Base-by-base conservation (phyloP, 108 stramenopile genomes). In the Cyclotella cryptica region DNA sequence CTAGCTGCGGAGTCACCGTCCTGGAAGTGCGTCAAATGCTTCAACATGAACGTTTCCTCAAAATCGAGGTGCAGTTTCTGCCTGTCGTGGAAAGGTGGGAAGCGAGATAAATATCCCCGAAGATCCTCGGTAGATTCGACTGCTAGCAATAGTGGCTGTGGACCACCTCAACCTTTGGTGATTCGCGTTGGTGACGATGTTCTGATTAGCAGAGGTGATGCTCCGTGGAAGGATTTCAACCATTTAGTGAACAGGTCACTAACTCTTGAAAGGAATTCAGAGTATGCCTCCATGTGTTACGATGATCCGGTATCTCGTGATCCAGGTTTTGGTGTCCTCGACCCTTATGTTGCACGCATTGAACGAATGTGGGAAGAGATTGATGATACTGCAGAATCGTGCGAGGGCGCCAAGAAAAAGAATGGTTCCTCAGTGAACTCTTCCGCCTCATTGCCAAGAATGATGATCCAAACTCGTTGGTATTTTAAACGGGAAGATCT, bases 331-430 rank as follows among this genome's bases (percentile, higher is more conserved):
- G 78, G 59, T 42, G 78, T 73, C 12, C 81, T 81, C 26, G 85
- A 87, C 53, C 82, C 85, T 0, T 88, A 85, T 76, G 42, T 92
- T 26, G 90, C 87, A 28, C 75, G 81, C 18, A 78, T 92, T 10
- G 91, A 90, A 57, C 69, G 87, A 21, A 80, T 92, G 61, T 92
- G 89, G 89, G 78, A 88, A 71, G 86, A 81, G 61, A 29, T 53
- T n/a, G 59, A 49, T 43, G 80, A 77, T 28, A 21, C 51, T n/a
- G 30, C 10, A 49, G 30, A 15, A 40, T 55, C 27, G 12, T 35
- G 27, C 10, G 51, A 68, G 10, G 40, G 21, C 39, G 30, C 66
- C 12, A 76, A 61, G 42, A 72, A 76, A 51, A 77, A 75, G 39
- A 55, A 45, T 17, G 77, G 79, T 46, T 66, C 79, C 27, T 70